phyloP scores from a whole-genome alignment of 176 grass and related monocot genomes.

The Eleusine indica region DNA sequence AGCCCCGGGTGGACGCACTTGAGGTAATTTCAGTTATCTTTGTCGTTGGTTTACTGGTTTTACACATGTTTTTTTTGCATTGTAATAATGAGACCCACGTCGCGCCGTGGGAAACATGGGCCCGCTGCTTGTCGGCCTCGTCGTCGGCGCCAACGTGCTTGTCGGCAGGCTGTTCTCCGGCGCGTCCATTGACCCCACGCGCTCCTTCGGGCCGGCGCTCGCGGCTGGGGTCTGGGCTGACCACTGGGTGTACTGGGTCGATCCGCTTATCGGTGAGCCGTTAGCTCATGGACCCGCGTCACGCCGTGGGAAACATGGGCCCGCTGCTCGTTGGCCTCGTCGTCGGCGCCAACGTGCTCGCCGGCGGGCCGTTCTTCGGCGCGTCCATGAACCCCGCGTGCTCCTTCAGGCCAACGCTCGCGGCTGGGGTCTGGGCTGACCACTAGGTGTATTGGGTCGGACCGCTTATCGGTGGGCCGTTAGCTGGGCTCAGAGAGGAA shows the following conservation, averaged over 20 bases:
- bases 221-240: slow-evolving; percentile 54
- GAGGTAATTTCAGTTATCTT: too few species aligned
- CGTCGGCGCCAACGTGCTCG: slow-evolving; percentile 79
- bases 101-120: slow-evolving; percentile 43
- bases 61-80: too few species aligned
- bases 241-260: slow-evolving; percentile 93
- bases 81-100: too few species aligned
- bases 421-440: slow-evolving; percentile 50
- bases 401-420: slow-evolving; percentile 79
- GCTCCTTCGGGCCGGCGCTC: slow-evolving; percentile 79
- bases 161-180: slow-evolving; percentile 70
- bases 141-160: slow-evolving; percentile 81
- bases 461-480: slow-evolving; percentile 57
- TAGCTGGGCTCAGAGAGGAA: slow-evolving; percentile 60
- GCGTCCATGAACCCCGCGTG: slow-evolving; percentile 91
- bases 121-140: slow-evolving; percentile 58
- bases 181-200: slow-evolving; percentile 86
- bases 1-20: too few species aligned
- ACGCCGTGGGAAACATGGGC: slow-evolving; percentile 37
- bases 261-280: slow-evolving; percentile 60
- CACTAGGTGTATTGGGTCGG: slow-evolving; percentile 96
- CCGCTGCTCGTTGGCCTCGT: slow-evolving; percentile 66
- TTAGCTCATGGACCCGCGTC: slow-evolving; percentile 63
- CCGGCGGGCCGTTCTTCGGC: slow-evolving; percentile 68
- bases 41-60: too few species aligned